Conservation (phyloP, 768 basidiomycete genomes). For the Leccinum ochraceum region DNA sequence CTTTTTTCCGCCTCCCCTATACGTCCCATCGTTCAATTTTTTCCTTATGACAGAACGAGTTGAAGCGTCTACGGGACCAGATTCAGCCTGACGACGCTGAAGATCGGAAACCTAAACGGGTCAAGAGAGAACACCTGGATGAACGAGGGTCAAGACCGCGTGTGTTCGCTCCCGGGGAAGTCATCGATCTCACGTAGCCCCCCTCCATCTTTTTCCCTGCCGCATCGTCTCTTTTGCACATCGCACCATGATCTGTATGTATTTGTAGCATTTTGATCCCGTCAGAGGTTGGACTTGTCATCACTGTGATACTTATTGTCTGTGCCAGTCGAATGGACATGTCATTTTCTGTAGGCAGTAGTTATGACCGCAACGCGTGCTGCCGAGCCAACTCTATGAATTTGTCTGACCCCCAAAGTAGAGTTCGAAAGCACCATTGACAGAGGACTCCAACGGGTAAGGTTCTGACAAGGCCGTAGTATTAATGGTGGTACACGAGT, state of each 20-base stretch:
- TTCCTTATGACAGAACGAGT: conserved; percentile 8
- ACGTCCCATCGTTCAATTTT: not conserved
- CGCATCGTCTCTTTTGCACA: too few species aligned
- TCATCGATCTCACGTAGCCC: conserved; percentile 23
- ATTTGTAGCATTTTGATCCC: too few species aligned
- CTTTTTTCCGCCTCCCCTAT: not conserved
- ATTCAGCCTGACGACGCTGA: not conserved
- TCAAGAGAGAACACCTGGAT: conserved; percentile 12
- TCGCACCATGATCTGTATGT: too few species aligned
- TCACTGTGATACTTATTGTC: too few species aligned
- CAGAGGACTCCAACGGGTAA: not conserved
- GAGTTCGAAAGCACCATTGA: not conserved
- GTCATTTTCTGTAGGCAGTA: not conserved
- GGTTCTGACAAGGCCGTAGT: not conserved
- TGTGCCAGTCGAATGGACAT: too few species aligned
- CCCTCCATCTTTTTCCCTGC: too few species aligned
- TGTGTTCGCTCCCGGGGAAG: conserved; percentile 5
- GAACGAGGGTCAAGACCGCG: not conserved
- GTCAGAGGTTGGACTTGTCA: too few species aligned
- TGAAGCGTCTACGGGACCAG: conserved; percentile 17
- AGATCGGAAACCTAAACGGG: conserved; percentile 17
- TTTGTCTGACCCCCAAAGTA: not conserved
- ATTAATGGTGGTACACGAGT: too few species aligned
- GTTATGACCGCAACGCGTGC: not conserved
- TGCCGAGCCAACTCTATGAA: not conserved